A percentile compares a stretch with the other conserved stretches of the same genome.
Evolutionary conservation across 129 eudicot species (phyloP).

Genomic region (Pseudognaphalium luteoalbum): DNA sequence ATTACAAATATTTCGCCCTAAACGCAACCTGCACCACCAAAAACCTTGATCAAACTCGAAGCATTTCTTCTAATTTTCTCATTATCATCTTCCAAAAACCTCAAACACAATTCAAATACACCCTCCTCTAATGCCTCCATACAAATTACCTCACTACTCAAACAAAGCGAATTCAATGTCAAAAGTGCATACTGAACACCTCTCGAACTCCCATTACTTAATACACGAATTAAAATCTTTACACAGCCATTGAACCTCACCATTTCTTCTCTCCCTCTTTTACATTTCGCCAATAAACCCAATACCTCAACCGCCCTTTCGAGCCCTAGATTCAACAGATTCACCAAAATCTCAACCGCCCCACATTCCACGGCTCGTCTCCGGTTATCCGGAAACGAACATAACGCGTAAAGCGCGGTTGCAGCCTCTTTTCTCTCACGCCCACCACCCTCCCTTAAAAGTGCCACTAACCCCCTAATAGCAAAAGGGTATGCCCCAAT

Average conservation of each 20-base stretch:
- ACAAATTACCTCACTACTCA: constrained; percentile 49
- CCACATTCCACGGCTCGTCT: constrained; percentile 68
- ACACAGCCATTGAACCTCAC: constrained; percentile 47
- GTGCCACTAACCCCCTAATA: constrained; percentile 53
- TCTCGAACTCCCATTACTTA: constrained; percentile 82
- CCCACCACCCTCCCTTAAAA: constrained; percentile 47
- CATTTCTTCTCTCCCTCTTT: constrained; percentile 70
- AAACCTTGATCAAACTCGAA: constrained; percentile 70
- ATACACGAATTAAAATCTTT: constrained; percentile 49
- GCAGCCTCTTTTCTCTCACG: constrained; percentile 91
- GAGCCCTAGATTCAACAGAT: constrained; percentile 51
- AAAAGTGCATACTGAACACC: constrained; percentile 76
- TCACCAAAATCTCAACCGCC: constrained; percentile 56
- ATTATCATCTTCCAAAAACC: constrained; percentile 81
- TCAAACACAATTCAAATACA: constrained; percentile 68
- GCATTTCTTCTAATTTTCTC: constrained; percentile 83
- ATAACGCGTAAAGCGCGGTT: constrained; percentile 70
- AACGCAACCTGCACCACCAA: constrained; percentile 44
- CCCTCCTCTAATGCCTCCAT: constrained; percentile 64
- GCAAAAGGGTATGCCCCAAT: constrained; percentile 87
- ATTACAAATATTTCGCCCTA: constrained; percentile 15
- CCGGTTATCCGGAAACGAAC: constrained; percentile 82
- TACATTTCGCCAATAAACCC: constrained; percentile 76
- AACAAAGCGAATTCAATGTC: constrained; percentile 60
- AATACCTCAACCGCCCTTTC: constrained; percentile 91